Evolutionary conservation across 495 filamentous ascomycete species (phyloP), one percentile per base, ranked within the genome.

Genomic region (Talaromyces liani): DNA sequence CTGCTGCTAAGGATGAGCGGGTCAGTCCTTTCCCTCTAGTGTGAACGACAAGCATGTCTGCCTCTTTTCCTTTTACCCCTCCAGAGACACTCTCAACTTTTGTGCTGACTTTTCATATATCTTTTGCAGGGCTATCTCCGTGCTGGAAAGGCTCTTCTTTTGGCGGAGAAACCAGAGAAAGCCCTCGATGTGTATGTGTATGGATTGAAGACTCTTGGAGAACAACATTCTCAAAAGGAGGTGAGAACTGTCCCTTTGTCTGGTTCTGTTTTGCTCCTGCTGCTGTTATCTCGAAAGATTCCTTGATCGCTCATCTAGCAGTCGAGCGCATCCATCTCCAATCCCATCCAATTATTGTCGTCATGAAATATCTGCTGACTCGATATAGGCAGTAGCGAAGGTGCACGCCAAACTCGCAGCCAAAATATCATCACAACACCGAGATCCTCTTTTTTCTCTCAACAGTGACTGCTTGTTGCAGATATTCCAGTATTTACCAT

Each of bases 151-250:
- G 73, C 86, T 3, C 77, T 91, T 6, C 71, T 85, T 18, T 71
- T 86, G 53, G 77, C 83, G 66, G 78, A 78, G 4, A 86, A 80
- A 63, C 68, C 72, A 6, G 73, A 80, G 5, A 77, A 79, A 34
- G 88, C 87, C 4, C 65, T 83, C 16, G 74, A 80, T n/a, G 75
- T 89, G 1, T 90, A 89, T 66, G 71, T 76, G n/a, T 84, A 84
- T 69, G 88, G 82, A 5, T 68, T 88, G 45, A 77, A 77, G 58
- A 77, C 72, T 34, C 71, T 88, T 18, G 70, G 77, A 4, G 64
- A 70, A 9, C 66, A 72, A 18, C 76, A 84, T 65, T 66, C 72
- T 33, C 70, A 79, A 25, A 80, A 77, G 63, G 69, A 77, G 66
- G 85, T 86, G 61, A 51, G 74, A 27, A 27, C 27, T 69, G 34